Percentiles rank a stretch among this genome's conserved stretches.
Conservation (phyloP, 305 asterid genomes). For the Solanum hybrid region DNA sequence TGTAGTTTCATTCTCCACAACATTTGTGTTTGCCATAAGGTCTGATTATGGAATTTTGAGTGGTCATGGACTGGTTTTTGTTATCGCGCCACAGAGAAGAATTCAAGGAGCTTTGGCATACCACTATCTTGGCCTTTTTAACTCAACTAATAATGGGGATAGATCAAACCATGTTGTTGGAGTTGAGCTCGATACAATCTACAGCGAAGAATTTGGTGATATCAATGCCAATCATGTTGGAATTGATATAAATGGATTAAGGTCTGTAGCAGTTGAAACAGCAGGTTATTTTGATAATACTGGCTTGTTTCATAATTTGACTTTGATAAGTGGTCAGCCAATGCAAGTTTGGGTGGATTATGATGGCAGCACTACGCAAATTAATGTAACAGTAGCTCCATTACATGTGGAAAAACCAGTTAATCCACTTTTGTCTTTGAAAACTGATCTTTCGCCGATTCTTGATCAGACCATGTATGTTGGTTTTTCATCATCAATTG, state of each 20-base stretch:
- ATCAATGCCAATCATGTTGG: constrained; percentile 22
- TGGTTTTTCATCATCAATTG: constrained; percentile 25
- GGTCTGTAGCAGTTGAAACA: constrained; percentile 3
- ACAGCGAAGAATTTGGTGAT: constrained; percentile 8
- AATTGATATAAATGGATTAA: constrained; percentile 16
- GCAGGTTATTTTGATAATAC: constrained; percentile 7
- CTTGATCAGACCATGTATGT: constrained; percentile 11
- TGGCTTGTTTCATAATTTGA: background rate
- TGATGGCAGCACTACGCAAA: background rate
- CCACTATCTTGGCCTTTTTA: constrained; percentile 20
- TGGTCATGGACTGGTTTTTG: constrained; percentile 36
- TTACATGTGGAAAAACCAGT: constrained; percentile 5
- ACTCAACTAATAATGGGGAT: constrained; percentile 9
- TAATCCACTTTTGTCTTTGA: constrained; percentile 8
- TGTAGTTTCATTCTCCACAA: constrained; percentile 30
- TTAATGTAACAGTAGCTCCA: constrained; percentile 16
- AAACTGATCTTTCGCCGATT: background rate
- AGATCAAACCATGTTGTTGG: constrained; percentile 18
- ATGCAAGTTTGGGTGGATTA: constrained; percentile 26
- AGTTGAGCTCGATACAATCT: constrained; percentile 22
- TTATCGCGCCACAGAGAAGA: constrained; percentile 20
- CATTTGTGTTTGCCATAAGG: constrained; percentile 28
- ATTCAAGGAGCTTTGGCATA: constrained; percentile 5
- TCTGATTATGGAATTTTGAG: constrained; percentile 20
- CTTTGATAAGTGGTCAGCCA: constrained; percentile 11